Conservation (phyloP, 805 yeast species). For the Barnettozyma vustinii region DNA sequence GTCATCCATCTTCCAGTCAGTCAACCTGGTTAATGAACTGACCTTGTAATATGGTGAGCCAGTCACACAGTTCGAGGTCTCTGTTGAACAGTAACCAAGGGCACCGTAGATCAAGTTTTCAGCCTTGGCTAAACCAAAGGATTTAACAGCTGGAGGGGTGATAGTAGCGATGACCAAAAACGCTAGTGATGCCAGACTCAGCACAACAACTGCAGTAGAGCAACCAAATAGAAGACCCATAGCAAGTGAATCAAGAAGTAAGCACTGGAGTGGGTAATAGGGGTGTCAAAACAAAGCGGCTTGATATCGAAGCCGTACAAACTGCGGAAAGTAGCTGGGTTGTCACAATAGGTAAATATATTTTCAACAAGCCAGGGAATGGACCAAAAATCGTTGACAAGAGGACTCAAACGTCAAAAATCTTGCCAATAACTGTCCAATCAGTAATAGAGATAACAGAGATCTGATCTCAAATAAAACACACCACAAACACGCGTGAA, state of each 20-base stretch:
- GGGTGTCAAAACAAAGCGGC: not conserved
- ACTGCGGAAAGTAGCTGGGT: not conserved
- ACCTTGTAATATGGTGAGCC: conserved; percentile 37
- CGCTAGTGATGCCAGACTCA: conserved; percentile 52
- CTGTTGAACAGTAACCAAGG: conserved; percentile 54
- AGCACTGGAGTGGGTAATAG: not conserved
- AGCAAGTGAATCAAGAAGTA: not conserved
- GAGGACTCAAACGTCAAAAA: not conserved
- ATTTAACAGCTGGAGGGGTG: conserved; percentile 51
- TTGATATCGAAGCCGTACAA: not conserved
- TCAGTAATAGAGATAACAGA: not conserved
- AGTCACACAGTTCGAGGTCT: conserved; percentile 35
- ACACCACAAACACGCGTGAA: not conserved
- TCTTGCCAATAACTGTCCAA: not conserved
- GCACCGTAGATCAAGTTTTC: conserved; percentile 49
- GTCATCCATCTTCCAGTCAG: conserved; percentile 45
- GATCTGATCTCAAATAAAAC: not conserved
- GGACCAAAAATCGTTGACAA: not conserved
- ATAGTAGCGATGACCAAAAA: conserved; percentile 56
- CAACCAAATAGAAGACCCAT: conserved; percentile 34
- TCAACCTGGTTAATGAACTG: conserved; percentile 24
- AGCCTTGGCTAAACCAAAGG: conserved; percentile 46
- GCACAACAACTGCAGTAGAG: conserved; percentile 36
- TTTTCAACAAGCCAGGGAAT: not conserved
- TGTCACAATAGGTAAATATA: not conserved